Conservation (phyloP, 495 filamentous ascomycete genomes). For the Bathelium albidoporum region DNA sequence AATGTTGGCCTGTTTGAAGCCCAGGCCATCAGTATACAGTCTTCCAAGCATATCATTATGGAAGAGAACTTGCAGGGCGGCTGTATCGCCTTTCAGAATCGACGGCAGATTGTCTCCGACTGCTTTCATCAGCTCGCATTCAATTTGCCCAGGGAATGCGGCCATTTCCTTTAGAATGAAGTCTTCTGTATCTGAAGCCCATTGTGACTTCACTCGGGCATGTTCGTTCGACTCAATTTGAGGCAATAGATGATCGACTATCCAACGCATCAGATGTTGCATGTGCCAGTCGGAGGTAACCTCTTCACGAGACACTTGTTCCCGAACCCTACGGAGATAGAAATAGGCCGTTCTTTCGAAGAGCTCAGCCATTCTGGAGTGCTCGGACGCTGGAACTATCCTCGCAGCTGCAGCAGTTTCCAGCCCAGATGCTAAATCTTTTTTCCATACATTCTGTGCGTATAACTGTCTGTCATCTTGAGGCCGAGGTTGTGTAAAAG, state of each 20-base stretch:
- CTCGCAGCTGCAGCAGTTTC: neutral
- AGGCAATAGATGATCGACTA: neutral
- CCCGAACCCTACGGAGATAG: neutral
- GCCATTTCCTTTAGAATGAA: neutral
- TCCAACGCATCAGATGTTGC: neutral
- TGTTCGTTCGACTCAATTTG: neutral
- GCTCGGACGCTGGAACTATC: neutral
- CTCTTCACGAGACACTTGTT: neutral
- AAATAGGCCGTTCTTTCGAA: neutral
- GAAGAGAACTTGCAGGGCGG: slow-evolving; percentile 9
- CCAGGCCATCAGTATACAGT: slow-evolving; percentile 7
- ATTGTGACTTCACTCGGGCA: neutral
- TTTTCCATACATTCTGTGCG: neutral
- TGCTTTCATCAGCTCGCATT: neutral
- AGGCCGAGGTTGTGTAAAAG: neutral
- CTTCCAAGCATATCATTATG: slow-evolving; percentile 10
- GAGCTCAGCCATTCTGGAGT: neutral
- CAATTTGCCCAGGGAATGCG: neutral
- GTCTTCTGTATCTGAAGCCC: neutral
- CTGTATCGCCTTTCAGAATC: slow-evolving; percentile 5
- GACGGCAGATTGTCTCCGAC: slow-evolving; percentile 4
- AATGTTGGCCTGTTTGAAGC: neutral
- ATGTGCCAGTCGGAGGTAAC: neutral
- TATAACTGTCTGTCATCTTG: neutral
- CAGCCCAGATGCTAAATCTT: neutral